Base-by-base conservation (phyloP, 768 basidiomycete species). In the Tricholoma sp. region DNA sequence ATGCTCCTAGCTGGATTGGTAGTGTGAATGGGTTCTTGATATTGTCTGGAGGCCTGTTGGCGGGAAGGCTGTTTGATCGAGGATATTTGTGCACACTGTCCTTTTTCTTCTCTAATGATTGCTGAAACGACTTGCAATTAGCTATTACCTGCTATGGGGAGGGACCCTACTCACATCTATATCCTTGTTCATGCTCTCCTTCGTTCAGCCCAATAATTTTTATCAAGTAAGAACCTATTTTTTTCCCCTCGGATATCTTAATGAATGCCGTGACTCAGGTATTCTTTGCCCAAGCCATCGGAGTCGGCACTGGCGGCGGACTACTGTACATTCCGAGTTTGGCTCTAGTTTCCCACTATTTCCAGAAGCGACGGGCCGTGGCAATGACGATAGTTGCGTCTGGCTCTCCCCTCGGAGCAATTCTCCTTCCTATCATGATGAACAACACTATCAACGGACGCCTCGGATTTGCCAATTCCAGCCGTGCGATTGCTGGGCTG, bases 341-440 rank as follows among this genome's bases (percentile, higher is more conserved):
- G 52, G 73, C 74, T 4, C 68, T 81, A 32, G 57, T 78, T 33
- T 71, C 76, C 3, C 80, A 81, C 48, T 72, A 78, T 59, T 83
- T 82, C 67, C 63, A 70, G 37, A 63, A 58, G 28, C 71, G 70
- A 1, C 72, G 74, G 13, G 72, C 74, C 10, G 63, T 78, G 32
- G 80, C 77, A 0, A 79, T 80, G 68, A 72, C 78, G n/a, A 65
- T 81, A 50, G 76, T 76, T 28, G 74, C 75, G 0, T 72, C 76
- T 1, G 83, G 79, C 4, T 69, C 74, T 1, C 75, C 72, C 18
- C 61, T 78, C 13, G 79, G 80, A 9, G 76, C 77, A 18, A 69
- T 76, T 34, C 60, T 80, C 10, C 76, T 76, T 55, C 76, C 76
- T 2, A 74, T 78, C 57, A 71, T 80, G 69, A 59, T 83, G 17